phyloP scores from a whole-genome alignment of 257 asterid genomes.

The Cynanchum wilfordii region DNA sequence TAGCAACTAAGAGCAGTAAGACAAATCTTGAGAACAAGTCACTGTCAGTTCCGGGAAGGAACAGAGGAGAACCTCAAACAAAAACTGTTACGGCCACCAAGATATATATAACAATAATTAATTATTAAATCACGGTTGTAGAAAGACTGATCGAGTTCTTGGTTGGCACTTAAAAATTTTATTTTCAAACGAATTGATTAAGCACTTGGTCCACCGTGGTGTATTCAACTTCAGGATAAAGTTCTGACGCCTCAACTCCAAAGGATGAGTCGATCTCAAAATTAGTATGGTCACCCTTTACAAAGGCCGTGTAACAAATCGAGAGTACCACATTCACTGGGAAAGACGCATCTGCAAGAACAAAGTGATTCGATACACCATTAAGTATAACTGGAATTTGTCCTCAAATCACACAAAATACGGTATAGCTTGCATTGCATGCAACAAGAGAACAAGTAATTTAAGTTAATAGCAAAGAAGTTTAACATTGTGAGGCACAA shows the following conservation, averaged over 20 bases:
- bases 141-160: too few species aligned
- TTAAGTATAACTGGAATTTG: not conserved
- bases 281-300: slow-evolving; percentile 52
- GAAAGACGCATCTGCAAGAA: slow-evolving; percentile 35
- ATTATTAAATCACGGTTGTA: too few species aligned
- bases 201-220: slow-evolving; percentile 49
- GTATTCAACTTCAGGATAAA: slow-evolving; percentile 55
- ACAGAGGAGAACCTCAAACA: too few species aligned
- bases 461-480: too few species aligned
- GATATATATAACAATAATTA: too few species aligned
- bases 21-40: not conserved
- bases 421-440: not conserved
- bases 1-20: not conserved
- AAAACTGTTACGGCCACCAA: too few species aligned
- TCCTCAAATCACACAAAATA: not conserved
- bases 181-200: slow-evolving; percentile 24
- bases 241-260: slow-evolving; percentile 51
- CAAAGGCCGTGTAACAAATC: slow-evolving; percentile 33
- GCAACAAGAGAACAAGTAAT: not conserved
- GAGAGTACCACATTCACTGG: slow-evolving; percentile 34
- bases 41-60: not conserved
- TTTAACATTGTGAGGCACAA: too few species aligned
- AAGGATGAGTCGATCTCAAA: slow-evolving; percentile 48
- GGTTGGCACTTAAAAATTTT: not conserved
- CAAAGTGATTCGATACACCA: not conserved